Percentiles rank a stretch among this genome's conserved stretches.
Conservation (phyloP, 345 rosid genomes). For the Citrus glauca region DNA sequence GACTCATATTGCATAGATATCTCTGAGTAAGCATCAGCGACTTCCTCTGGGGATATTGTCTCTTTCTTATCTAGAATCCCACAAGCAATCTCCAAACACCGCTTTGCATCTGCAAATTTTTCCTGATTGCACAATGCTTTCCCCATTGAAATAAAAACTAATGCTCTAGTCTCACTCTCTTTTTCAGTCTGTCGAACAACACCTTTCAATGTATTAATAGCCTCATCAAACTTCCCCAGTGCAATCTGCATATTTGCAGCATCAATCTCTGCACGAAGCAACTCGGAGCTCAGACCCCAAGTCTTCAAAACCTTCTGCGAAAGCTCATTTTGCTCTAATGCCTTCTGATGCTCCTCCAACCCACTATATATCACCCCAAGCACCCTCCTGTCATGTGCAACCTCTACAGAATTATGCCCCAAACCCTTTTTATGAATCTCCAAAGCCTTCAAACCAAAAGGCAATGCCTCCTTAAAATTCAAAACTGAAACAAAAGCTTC, state of each 20-base stretch:
- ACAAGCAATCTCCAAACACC: constrained; percentile 74
- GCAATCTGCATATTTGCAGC: constrained; percentile 93
- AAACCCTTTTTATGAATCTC: constrained; percentile 69
- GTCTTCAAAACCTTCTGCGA: constrained; percentile 71
- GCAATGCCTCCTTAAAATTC: constrained; percentile 80
- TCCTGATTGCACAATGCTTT: constrained; percentile 71
- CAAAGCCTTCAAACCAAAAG: constrained; percentile 62
- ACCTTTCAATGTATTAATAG: constrained; percentile 57
- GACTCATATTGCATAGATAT: constrained; percentile 86
- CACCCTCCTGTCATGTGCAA: constrained; percentile 77
- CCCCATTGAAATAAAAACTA: constrained; percentile 78
- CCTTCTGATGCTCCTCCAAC: constrained; percentile 81
- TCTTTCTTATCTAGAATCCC: constrained; percentile 82
- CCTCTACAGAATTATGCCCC: constrained; percentile 79
- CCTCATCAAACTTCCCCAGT: constrained; percentile 71
- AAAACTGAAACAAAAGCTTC: constrained; percentile 84
- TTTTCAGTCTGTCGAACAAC: constrained; percentile 69
- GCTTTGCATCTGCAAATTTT: constrained; percentile 62
- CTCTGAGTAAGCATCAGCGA: constrained; percentile 89
- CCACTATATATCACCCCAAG: constrained; percentile 91
- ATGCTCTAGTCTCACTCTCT: constrained; percentile 68
- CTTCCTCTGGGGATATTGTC: constrained; percentile 55
- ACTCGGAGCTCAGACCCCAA: constrained; percentile 74
- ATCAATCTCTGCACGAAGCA: constrained; percentile 75
- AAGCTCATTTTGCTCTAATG: constrained; percentile 75